Conservation (phyloP, 495 filamentous ascomycete genomes). For the Penicillium verhagenii region DNA sequence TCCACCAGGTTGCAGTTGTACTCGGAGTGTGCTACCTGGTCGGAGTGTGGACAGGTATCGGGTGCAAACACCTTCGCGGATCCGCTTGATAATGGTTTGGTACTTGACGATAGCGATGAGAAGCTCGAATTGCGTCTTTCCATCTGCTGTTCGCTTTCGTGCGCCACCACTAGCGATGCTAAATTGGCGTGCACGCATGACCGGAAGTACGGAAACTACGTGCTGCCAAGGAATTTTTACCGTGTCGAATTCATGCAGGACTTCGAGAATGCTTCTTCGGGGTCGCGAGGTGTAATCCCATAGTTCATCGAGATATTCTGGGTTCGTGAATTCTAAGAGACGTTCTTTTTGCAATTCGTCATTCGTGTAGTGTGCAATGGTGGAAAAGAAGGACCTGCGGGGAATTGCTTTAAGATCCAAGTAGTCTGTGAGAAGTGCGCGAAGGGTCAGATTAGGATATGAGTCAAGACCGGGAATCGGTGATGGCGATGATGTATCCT, state of each 20-base stretch:
- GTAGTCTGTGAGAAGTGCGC: constrained; percentile 73
- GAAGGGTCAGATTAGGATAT: constrained; percentile 59
- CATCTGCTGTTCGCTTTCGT: constrained; percentile 38
- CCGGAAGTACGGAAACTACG: constrained; percentile 66
- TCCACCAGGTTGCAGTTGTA: constrained; percentile 59
- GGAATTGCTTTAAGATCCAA: constrained; percentile 89
- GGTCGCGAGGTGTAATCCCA: constrained; percentile 95
- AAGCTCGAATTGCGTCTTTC: constrained; percentile 62
- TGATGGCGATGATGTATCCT: constrained; percentile 29
- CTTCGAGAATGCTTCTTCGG: constrained; percentile 85
- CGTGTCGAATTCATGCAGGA: constrained; percentile 83
- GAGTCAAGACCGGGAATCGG: constrained; percentile 45
- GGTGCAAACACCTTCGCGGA: constrained; percentile 86
- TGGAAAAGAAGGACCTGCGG: constrained; percentile 77
- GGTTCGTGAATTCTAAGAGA: constrained; percentile 75
- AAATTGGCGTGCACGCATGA: constrained; percentile 78
- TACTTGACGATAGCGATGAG: constrained; percentile 92
- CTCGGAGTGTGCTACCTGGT: constrained; percentile 53
- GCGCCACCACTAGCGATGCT: constrained; percentile 77
- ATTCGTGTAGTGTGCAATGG: constrained; percentile 68
- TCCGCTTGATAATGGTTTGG: constrained; percentile 80
- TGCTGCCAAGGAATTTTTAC: constrained; percentile 79
- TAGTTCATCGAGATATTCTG: constrained; percentile 79
- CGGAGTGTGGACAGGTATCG: constrained; percentile 70
- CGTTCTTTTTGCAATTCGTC: constrained; percentile 76